These are phyloP conservation scores for Eucalyptus cloeziana DNA, from an alignment of 345 rosid species.

Conservation along the genomic window DNA sequence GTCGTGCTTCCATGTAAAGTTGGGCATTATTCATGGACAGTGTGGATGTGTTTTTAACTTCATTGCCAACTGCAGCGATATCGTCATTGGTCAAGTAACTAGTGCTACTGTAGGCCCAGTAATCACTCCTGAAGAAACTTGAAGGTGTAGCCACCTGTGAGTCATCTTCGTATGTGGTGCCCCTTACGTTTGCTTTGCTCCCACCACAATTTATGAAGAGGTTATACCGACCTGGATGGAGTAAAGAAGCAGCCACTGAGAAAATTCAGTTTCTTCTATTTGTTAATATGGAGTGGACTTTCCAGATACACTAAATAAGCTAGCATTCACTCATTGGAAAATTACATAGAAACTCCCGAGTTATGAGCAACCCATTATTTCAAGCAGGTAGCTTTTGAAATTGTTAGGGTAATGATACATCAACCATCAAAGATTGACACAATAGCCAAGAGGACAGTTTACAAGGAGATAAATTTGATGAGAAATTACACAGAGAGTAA, in stretches of 20 bases:
- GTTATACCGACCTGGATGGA: background rate
- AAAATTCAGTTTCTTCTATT: background rate
- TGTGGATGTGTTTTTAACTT: too few relatives aligned
- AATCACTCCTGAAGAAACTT: background rate
- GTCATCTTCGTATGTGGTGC: background rate
- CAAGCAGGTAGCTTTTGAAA: too few relatives aligned
- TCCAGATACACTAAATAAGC: background rate
- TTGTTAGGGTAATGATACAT: too few relatives aligned
- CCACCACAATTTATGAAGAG: background rate
- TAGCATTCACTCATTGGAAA: too few relatives aligned
- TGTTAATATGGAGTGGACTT: background rate
- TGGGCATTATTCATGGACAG: too few relatives aligned
- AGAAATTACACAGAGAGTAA: too few relatives aligned
- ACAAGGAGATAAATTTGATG: too few relatives aligned
- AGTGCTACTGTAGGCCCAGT: background rate
- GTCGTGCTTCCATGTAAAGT: too few relatives aligned
- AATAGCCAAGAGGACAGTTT: too few relatives aligned
- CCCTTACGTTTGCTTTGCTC: background rate
- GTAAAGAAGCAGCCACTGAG: background rate
- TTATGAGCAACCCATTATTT: too few relatives aligned
- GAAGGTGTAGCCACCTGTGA: rapidly evolving
- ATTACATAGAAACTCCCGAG: too few relatives aligned
- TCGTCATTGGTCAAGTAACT: rapidly evolving
- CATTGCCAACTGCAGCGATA: rapidly evolving
- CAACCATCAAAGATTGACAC: too few relatives aligned